Evolutionary conservation across 768 basidiomycete genomes (phyloP).

Genomic region (Chlorophyllum brunneum): DNA sequence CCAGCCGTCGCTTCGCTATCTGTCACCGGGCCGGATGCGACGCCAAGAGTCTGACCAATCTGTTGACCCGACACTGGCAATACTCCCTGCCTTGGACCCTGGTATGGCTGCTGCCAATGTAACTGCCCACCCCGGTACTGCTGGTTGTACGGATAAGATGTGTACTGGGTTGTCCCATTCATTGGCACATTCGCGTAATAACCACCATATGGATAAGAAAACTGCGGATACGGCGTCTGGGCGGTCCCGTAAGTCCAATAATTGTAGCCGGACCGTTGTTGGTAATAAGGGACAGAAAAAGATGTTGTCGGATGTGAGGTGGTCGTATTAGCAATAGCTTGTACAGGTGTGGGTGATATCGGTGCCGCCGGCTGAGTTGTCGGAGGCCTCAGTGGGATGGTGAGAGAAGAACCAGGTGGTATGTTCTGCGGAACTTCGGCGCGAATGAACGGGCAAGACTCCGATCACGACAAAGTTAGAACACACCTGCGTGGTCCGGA

Average conservation of each 20-base stretch:
- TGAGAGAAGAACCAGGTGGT: constrained; percentile 7
- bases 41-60: background rate
- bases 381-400: constrained; percentile 18
- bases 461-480: constrained; percentile 8
- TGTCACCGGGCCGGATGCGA: background rate
- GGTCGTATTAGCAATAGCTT: constrained; percentile 5
- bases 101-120: constrained; percentile 21
- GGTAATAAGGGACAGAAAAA: constrained; percentile 13
- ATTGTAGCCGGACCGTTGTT: constrained; percentile 27
- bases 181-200: constrained; percentile 14
- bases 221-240: constrained; percentile 19
- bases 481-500: constrained; percentile 23
- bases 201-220: constrained; percentile 11
- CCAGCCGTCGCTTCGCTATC: background rate
- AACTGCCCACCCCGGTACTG: constrained; percentile 15
- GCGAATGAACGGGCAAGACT: background rate
- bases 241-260: constrained; percentile 32
- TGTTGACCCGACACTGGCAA: background rate
- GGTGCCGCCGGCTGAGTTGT: constrained; percentile 10
- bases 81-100: constrained; percentile 14
- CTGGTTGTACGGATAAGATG: constrained; percentile 13
- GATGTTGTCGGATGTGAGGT: constrained; percentile 13
- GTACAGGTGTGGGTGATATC: background rate
- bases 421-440: constrained; percentile 11
- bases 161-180: constrained; percentile 12